These are phyloP conservation scores for Capsicum chinense DNA, from an alignment of 257 asterid species.

Conservation along the genomic window DNA sequence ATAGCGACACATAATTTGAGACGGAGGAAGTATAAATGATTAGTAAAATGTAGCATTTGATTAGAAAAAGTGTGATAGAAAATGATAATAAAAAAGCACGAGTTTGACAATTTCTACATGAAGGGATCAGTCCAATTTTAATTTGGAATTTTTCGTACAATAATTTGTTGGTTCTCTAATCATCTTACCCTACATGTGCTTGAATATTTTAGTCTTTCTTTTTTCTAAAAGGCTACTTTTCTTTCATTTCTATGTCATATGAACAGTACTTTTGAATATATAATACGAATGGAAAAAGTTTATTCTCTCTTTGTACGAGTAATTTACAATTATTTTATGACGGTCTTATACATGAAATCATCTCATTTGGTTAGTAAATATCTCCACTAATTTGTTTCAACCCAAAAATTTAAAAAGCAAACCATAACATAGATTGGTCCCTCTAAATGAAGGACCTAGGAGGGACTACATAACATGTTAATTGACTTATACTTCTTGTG, in stretches of 20 bases:
- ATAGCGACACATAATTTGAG: too few species aligned
- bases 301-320: neutral
- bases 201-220: neutral
- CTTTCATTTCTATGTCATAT: neutral
- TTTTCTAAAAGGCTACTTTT: neutral
- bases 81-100: neutral
- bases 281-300: neutral
- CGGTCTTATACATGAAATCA: too few species aligned
- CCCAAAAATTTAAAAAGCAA: neutral
- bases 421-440: neutral
- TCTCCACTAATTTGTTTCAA: neutral
- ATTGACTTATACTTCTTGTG: neutral
- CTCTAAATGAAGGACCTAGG: neutral
- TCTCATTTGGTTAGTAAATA: too few species aligned
- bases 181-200: neutral
- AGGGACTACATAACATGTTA: slow-evolving; percentile 5
- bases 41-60: neutral
- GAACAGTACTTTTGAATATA: neutral
- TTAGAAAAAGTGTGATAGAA: neutral
- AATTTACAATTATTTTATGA: too few species aligned
- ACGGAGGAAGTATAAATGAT: too few species aligned
- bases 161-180: neutral
- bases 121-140: neutral
- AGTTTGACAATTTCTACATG: neutral
- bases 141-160: neutral